Evolutionary conservation across 352 stramenopile genomes (phyloP).

Genomic region (Globisporangium emineosum): DNA sequence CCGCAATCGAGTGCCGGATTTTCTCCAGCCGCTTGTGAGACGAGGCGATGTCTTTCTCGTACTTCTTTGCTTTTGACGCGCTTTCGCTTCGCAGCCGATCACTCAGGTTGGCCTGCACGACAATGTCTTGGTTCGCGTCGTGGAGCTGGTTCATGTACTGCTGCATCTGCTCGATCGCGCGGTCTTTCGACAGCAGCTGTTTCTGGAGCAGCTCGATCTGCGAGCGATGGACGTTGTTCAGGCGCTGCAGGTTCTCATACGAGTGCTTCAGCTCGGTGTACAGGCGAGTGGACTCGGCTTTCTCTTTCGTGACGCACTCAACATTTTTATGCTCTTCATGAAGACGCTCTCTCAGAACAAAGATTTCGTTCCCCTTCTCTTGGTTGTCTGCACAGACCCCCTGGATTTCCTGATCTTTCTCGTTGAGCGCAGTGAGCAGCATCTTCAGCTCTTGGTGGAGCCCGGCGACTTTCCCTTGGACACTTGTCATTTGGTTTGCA

Average conservation of each 20-base stretch:
- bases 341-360: constrained; percentile 32
- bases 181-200: constrained; percentile 66
- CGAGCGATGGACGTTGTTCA: constrained; percentile 71
- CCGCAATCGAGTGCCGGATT: constrained; percentile 51
- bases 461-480: constrained; percentile 50
- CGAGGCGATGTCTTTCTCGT: constrained; percentile 34
- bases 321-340: constrained; percentile 28
- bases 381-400: constrained; percentile 29
- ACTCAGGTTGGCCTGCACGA: constrained; percentile 66
- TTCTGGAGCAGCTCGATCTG: constrained; percentile 72
- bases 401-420: constrained; percentile 58
- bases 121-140: constrained; percentile 62
- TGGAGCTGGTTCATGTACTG: constrained; percentile 56
- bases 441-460: constrained; percentile 73
- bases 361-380: constrained; percentile 27
- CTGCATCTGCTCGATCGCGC: constrained; percentile 62
- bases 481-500: constrained; percentile 33
- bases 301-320: constrained; percentile 35
- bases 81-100: constrained; percentile 54
- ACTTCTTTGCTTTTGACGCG: constrained; percentile 35
- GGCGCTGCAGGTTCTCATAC: constrained; percentile 50
- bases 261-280: constrained; percentile 38
- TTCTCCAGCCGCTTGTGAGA: constrained; percentile 38
- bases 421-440: constrained; percentile 49
- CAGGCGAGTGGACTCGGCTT: constrained; percentile 28